Percentiles rank a stretch among this genome's conserved stretches.
Conservation (phyloP, 225 moss, liverwort and hornwort species). For the Straminergon stramineum region DNA sequence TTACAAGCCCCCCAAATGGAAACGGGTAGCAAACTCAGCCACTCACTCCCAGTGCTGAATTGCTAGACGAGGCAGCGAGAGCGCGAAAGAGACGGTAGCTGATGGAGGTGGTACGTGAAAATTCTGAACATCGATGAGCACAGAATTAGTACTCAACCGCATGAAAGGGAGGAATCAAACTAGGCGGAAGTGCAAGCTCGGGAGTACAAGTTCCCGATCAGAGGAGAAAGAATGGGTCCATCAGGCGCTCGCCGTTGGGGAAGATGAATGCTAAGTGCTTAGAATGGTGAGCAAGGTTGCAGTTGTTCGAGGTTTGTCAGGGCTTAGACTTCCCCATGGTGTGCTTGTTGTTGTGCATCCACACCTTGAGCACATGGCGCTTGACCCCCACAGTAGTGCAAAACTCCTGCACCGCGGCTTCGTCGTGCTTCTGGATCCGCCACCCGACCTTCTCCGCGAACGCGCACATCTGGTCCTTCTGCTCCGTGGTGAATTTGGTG, state of each 20-base stretch:
- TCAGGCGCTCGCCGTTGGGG: neutral
- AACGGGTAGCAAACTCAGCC: neutral
- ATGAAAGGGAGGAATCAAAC: neutral
- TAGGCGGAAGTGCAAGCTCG: neutral
- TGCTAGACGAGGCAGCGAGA: neutral
- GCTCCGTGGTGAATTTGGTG: conserved; percentile 96
- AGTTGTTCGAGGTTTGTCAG: neutral
- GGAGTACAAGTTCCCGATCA: neutral
- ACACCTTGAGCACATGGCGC: conserved; percentile 99
- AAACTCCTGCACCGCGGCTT: conserved; percentile 93
- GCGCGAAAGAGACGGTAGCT: neutral
- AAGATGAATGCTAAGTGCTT: neutral
- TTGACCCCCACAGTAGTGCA: conserved; percentile 81
- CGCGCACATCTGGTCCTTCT: conserved; percentile 98
- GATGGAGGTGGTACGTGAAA: neutral
- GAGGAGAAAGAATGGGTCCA: conserved; percentile 5
- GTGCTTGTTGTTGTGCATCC: conserved; percentile 99
- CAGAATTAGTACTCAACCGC: conserved; percentile 11
- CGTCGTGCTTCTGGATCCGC: conserved; percentile 99
- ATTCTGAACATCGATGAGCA: conserved; percentile 10
- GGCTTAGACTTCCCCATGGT: conserved; percentile 84
- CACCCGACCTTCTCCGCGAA: conserved; percentile 97
- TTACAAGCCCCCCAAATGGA: conserved; percentile 23
- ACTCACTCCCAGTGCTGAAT: neutral
- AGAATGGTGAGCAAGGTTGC: neutral